Evolutionary conservation across 2,329 filamentous ascomycete genomes (phyloP).

Genomic region (Daldinia sp.): DNA sequence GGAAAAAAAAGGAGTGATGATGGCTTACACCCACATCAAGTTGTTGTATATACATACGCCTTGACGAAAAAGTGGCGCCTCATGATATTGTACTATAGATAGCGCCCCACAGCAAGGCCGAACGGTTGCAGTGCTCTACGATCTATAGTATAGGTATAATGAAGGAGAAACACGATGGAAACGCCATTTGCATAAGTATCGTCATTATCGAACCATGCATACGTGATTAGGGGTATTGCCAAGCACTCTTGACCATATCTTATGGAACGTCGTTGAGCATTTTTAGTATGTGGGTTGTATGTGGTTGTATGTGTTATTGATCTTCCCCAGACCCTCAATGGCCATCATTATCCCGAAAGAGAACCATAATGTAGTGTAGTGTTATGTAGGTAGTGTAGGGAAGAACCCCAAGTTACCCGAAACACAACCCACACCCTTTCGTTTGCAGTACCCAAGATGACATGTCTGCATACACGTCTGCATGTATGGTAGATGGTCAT

Average conservation of each 20-base stretch:
- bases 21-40: slow-evolving; percentile 20
- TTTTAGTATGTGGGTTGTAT: slow-evolving; percentile 6
- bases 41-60: slow-evolving; percentile 38
- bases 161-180: slow-evolving; percentile 41
- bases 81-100: slow-evolving; percentile 41
- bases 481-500: background rate
- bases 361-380: background rate
- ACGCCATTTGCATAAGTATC: slow-evolving; percentile 34
- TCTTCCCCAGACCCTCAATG: slow-evolving; percentile 30
- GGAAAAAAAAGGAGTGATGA: slow-evolving; percentile 17
- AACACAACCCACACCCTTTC: slow-evolving; percentile 12
- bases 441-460: slow-evolving; percentile 13
- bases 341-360: slow-evolving; percentile 35
- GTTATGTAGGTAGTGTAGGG: too few species aligned
- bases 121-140: slow-evolving; percentile 30
- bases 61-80: slow-evolving; percentile 40
- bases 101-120: slow-evolving; percentile 33
- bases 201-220: slow-evolving; percentile 40
- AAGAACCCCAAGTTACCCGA: slow-evolving; percentile 11
- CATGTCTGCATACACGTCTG: slow-evolving; percentile 5
- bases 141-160: slow-evolving; percentile 41
- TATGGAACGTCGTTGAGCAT: slow-evolving; percentile 11
- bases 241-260: slow-evolving; percentile 23
- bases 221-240: slow-evolving; percentile 35
- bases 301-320: slow-evolving; percentile 12